A percentile compares a stretch with the other conserved stretches of the same genome.
Evolutionary conservation across 495 filamentous ascomycete genomes (phyloP).

Genomic region (Hypoxylon trugodes): DNA sequence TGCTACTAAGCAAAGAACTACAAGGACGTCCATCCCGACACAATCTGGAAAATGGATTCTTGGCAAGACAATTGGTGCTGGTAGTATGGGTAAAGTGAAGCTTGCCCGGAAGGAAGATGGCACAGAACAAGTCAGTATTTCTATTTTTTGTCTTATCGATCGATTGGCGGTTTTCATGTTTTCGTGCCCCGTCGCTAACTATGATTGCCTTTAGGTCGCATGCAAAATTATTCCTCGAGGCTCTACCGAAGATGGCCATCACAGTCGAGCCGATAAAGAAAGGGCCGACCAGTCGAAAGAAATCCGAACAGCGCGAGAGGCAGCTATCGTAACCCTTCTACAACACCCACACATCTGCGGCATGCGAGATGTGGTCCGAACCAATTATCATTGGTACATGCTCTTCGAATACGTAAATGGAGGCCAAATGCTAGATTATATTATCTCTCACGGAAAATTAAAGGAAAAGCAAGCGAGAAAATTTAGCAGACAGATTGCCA

Average conservation of each 20-base stretch:
- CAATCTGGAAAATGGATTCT: conserved; percentile 88
- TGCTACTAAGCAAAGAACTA: conserved; percentile 61
- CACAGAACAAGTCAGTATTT: conserved; percentile 74
- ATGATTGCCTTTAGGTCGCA: conserved; percentile 70
- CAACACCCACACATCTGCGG: conserved; percentile 97
- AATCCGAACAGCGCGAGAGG: conserved; percentile 93
- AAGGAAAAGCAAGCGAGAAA: conserved; percentile 99
- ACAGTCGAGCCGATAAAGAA: conserved; percentile 81
- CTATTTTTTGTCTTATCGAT: not conserved
- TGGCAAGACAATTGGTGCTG: conserved; percentile 96
- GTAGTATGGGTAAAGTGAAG: conserved; percentile 98
- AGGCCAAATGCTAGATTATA: conserved; percentile 99
- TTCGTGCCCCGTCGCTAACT: conserved; percentile 13
- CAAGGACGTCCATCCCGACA: conserved; percentile 84
- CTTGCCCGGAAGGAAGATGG: conserved; percentile 82
- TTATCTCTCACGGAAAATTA: conserved; percentile 95
- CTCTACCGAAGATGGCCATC: conserved; percentile 78
- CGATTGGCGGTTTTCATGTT: not conserved
- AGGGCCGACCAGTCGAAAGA: conserved; percentile 95
- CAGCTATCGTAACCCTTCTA: conserved; percentile 93
- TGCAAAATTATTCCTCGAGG: conserved; percentile 96
- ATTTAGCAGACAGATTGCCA: conserved; percentile 96
- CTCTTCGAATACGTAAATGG: conserved; percentile 99
- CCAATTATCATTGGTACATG: conserved; percentile 99
- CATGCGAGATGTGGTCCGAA: conserved; percentile 93